phyloP scores from a whole-genome alignment of 2,329 filamentous ascomycete species.

The Fusarium fracticaudum region DNA sequence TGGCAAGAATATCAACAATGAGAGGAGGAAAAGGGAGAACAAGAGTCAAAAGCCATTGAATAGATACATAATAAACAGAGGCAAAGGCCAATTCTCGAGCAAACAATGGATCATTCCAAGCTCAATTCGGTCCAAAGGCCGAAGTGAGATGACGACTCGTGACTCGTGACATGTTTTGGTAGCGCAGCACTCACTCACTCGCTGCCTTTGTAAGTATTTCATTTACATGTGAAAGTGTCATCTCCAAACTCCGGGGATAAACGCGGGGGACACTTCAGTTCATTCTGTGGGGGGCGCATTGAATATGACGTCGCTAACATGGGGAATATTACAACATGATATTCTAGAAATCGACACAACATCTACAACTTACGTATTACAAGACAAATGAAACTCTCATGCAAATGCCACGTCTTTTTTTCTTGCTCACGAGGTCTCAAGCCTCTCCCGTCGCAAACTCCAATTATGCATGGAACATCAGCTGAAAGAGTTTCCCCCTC shows the following conservation, averaged over 20 bases:
- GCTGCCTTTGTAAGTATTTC: no score
- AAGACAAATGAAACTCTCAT: neutral
- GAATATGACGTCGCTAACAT: conserved; percentile 25
- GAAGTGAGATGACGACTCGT: conserved; percentile 36
- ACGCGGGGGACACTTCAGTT: conserved; percentile 10
- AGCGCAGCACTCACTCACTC: neutral
- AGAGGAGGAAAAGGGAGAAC: neutral
- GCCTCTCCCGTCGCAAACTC: conserved; percentile 8
- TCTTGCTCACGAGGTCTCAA: conserved; percentile 5
- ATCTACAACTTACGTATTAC: neutral
- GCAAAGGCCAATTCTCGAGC: neutral
- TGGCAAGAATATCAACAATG: neutral
- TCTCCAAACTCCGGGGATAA: conserved; percentile 17
- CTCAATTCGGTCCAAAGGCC: conserved; percentile 32
- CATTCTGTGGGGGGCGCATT: conserved; percentile 4
- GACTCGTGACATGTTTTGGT: conserved; percentile 36
- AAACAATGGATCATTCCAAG: conserved; percentile 7
- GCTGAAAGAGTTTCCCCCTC: neutral
- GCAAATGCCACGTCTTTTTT: neutral
- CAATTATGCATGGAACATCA: neutral
- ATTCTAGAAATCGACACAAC: neutral
- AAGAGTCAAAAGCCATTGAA: neutral
- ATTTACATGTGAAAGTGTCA: conserved; percentile 43
- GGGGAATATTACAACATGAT: neutral
- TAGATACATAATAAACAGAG: neutral